Base-by-base conservation (phyloP, 2,329 filamentous ascomycete genomes). In the Colletotrichum aenigma region DNA sequence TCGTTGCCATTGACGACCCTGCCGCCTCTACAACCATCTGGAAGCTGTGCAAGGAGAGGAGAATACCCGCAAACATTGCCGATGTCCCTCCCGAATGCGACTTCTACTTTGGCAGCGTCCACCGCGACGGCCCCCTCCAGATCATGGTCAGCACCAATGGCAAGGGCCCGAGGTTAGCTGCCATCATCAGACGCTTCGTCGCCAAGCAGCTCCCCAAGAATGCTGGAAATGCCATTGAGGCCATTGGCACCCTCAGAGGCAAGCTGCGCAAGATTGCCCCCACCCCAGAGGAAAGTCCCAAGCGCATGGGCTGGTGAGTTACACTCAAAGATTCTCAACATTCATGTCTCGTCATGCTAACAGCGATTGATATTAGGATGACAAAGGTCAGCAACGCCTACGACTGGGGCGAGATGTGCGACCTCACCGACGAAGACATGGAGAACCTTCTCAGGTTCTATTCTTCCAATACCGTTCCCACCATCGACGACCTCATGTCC, bases 61-160 rank as follows among this genome's bases (percentile, higher is more conserved):
- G 92, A 76, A 94, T 98, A 78, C 92, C 96, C 7, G 96, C 96
- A 73, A 99, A 99, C 85, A 98, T 99, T 79, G 97, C 97, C 79
- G 97, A 99, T 83, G 97, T 99, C 5, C 97, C 97, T 0, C 91
- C 95, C 1, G 97, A 99, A 84, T 99, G 97, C 85, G 97, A 99
- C 82, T 99, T 99, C 83, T 99, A 98, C 89, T 99, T 99, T 86
- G 97, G 97, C 77, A 97, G 94, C 83, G 93, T 98, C 52, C 95
- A 99, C 86, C 93, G 97, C 66, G 97, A 99, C 83, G 97, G 97
- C 0, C 97, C 97, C 7, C 86, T 99, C 76, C 97, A 99, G 87
- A 94, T 99, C 81, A 99, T 99, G 97, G 96, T 99, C 80, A 97
- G 95, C 87, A 99, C 97, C 43, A 99, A 98, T 83, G 97, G 97